A percentile compares a stretch with the other conserved stretches of the same genome.
Conservation (phyloP, 2,329 filamentous ascomycete genomes). For the Rhinocladiella mackenziei region DNA sequence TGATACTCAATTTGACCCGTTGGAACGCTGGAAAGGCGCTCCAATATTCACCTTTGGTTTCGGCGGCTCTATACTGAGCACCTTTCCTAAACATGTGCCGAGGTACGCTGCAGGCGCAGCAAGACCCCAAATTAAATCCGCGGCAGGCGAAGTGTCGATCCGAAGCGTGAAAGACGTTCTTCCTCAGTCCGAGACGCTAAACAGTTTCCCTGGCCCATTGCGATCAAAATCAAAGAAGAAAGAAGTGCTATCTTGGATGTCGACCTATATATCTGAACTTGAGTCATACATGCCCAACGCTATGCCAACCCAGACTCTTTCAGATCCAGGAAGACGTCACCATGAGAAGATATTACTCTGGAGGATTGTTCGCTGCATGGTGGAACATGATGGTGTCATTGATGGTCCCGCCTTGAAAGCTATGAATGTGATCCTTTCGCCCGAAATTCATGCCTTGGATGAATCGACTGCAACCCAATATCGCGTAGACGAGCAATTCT, state of each 20-base stretch:
- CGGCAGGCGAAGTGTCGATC: conserved; percentile 76
- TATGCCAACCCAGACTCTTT: conserved; percentile 43
- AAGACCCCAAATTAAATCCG: conserved; percentile 73
- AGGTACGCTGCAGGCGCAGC: conserved; percentile 73
- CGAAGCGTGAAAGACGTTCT: conserved; percentile 69
- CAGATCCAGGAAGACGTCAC: conserved; percentile 59
- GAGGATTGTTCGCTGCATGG: conserved; percentile 75
- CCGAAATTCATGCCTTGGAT: conserved; percentile 40
- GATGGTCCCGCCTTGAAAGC: conserved; percentile 72
- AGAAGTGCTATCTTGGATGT: conserved; percentile 78
- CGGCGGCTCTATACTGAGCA: conserved; percentile 74
- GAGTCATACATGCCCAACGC: conserved; percentile 49
- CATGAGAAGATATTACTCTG: conserved; percentile 80
- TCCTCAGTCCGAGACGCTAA: conserved; percentile 65
- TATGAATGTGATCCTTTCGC: conserved; percentile 69
- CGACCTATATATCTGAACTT: conserved; percentile 67
- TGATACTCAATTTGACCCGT: conserved; percentile 62
- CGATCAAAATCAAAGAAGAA: conserved; percentile 94
- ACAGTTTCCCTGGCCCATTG: conserved; percentile 84
- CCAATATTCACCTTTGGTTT: conserved; percentile 86
- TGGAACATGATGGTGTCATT: conserved; percentile 80
- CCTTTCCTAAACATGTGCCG: conserved; percentile 83
- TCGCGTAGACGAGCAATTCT: conserved; percentile 39
- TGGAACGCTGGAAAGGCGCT: conserved; percentile 85
- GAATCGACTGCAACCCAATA: conserved; percentile 31